These are phyloP conservation scores for Rhizophora mangle DNA, from an alignment of 345 rosid species.

Conservation along the genomic window DNA sequence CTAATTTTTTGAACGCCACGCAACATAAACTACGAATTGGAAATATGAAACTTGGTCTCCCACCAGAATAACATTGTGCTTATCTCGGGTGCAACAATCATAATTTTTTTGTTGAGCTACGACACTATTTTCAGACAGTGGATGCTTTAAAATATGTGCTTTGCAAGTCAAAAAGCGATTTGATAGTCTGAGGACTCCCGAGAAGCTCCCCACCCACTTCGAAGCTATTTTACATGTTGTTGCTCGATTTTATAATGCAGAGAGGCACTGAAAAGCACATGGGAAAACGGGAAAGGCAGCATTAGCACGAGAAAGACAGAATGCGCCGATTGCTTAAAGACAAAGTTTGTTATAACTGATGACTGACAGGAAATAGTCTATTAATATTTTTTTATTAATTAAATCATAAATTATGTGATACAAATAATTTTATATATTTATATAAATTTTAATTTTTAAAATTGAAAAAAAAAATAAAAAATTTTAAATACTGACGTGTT, in stretches of 20 bases:
- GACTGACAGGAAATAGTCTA: conserved; percentile 23
- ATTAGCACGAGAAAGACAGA: not conserved
- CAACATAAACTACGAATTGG: too few species aligned
- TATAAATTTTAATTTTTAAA: too few species aligned
- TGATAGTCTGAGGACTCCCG: conserved; percentile 12
- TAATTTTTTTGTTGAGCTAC: too few species aligned
- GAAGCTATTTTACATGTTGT: conserved; percentile 17
- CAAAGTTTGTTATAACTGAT: not conserved
- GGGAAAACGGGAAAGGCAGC: conserved; percentile 17
- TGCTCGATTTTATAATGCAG: conserved; percentile 27
- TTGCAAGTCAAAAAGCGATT: conserved; percentile 37
- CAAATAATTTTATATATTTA: too few species aligned
- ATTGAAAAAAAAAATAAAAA: too few species aligned
- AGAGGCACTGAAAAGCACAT: conserved; percentile 5
- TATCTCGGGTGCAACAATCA: too few species aligned
- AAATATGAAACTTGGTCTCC: too few species aligned
- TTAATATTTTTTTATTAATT: not conserved
- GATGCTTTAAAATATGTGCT: conserved; percentile 5
- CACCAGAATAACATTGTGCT: too few species aligned
- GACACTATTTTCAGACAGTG: not conserved
- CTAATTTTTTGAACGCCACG: too few species aligned
- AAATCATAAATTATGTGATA: too few species aligned
- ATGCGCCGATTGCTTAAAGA: conserved; percentile 11
- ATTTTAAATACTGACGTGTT: too few species aligned
- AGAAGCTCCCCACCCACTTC: conserved; percentile 39